Conservation (phyloP, 1,284 basidiomycete species). For the Ceratobasidium sp. region DNA sequence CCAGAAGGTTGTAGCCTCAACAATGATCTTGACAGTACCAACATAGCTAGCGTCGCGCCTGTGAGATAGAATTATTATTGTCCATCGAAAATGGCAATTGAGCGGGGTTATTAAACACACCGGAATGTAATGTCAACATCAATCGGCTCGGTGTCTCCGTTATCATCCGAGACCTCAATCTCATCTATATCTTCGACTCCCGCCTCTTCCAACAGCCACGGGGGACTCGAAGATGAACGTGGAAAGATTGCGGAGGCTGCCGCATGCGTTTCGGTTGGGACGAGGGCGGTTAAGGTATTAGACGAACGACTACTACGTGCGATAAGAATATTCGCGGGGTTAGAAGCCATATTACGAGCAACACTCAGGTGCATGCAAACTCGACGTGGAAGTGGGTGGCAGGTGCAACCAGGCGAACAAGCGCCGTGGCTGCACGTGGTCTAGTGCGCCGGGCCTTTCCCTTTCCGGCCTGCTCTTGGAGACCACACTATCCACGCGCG, state of each 20-base stretch:
- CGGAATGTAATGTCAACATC: constrained; percentile 82
- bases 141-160: constrained; percentile 62
- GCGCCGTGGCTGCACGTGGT: constrained; percentile 35
- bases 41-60: constrained; percentile 69
- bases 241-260: constrained; percentile 82
- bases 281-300: constrained; percentile 80
- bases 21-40: constrained; percentile 87
- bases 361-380: constrained; percentile 23
- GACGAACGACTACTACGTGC: constrained; percentile 81
- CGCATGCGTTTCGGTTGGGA: constrained; percentile 86
- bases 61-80: neutral
- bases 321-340: constrained; percentile 84
- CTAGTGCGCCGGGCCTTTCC: neutral
- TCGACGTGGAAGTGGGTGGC: neutral
- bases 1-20: constrained; percentile 87
- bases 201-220: constrained; percentile 79
- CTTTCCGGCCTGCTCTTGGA: neutral
- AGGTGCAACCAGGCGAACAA: neutral
- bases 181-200: constrained; percentile 70
- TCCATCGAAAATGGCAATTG: neutral
- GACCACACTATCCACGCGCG: neutral
- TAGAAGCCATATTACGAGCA: constrained; percentile 29
- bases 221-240: constrained; percentile 79
- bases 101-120: constrained; percentile 53
- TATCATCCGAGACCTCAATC: constrained; percentile 48